These are phyloP conservation scores for Dryadomyces quercus-mongolicae DNA, from an alignment of 2,329 filamentous ascomycete species.

Conservation along the genomic window DNA sequence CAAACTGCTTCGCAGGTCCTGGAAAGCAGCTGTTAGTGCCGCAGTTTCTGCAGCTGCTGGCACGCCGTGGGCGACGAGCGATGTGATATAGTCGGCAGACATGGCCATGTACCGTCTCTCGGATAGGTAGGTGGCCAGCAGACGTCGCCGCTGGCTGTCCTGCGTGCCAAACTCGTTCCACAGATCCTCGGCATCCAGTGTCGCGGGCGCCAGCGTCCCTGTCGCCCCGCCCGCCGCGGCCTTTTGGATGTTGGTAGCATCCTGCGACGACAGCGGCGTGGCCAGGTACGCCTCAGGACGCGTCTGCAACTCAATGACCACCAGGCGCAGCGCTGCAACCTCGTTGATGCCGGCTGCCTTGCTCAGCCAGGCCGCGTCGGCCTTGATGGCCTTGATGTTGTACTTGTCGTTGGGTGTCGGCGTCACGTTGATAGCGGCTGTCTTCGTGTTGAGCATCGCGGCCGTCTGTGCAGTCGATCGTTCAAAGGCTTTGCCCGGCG, in stretches of 20 bases:
- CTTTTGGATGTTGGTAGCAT: conserved; percentile 63
- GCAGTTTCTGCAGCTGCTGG: neutral
- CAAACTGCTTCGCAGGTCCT: conserved; percentile 6
- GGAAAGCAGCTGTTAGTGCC: neutral
- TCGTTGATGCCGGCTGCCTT: conserved; percentile 68
- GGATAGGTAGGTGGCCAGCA: conserved; percentile 58
- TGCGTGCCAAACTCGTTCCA: conserved; percentile 49
- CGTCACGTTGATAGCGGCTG: conserved; percentile 73
- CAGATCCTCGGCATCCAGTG: conserved; percentile 41
- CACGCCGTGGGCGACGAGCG: conserved; percentile 22
- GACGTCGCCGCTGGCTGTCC: conserved; percentile 50
- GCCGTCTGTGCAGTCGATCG: conserved; percentile 50
- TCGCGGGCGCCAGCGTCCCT: conserved; percentile 20
- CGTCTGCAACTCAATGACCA: conserved; percentile 72
- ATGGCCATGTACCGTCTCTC: conserved; percentile 60
- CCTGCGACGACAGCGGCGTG: conserved; percentile 62
- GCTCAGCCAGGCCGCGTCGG: conserved; percentile 77
- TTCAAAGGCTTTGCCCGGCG: conserved; percentile 57
- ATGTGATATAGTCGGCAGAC: conserved; percentile 43
- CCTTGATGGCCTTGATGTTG: conserved; percentile 69
- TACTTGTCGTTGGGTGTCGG: conserved; percentile 54
- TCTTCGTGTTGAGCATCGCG: conserved; percentile 68
- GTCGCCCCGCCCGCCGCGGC: conserved; percentile 47
- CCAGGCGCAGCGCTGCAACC: conserved; percentile 67
- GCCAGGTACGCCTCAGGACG: conserved; percentile 62